Conservation (phyloP, 1,139 yeast species). For the Pichia kudriavzevii region DNA sequence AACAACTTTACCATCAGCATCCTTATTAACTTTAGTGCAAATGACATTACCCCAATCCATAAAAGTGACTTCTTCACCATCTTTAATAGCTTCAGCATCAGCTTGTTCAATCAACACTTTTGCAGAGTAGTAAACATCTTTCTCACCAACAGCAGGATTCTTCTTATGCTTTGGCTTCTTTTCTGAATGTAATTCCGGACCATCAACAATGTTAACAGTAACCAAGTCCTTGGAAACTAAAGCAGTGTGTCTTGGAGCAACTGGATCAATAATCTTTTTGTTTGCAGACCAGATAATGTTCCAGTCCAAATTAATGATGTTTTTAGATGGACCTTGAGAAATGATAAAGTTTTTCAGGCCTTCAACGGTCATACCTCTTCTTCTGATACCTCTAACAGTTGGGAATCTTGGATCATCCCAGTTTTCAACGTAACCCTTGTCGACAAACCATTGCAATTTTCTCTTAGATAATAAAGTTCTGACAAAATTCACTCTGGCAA, state of each 20-base stretch:
- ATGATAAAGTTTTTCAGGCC: conserved; percentile 89
- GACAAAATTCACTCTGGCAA: conserved; percentile 91
- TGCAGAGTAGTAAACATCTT: conserved; percentile 63
- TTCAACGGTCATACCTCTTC: conserved; percentile 99
- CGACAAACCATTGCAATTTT: conserved; percentile 97
- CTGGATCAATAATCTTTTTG: conserved; percentile 92
- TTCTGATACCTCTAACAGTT: conserved; percentile 95
- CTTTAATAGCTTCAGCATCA: conserved; percentile 67
- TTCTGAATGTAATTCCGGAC: conserved; percentile 62
- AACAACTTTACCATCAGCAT: conserved; percentile 43
- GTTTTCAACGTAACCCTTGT: conserved; percentile 71
- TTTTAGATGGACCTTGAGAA: conserved; percentile 95
- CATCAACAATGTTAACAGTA: conserved; percentile 57
- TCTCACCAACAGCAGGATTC: conserved; percentile 84
- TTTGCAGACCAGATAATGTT: conserved; percentile 93
- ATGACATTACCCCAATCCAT: conserved; percentile 99
- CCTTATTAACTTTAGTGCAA: conserved; percentile 59
- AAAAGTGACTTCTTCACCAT: conserved; percentile 82
- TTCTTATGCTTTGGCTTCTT: conserved; percentile 90
- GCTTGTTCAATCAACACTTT: conserved; percentile 76
- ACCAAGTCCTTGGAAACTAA: conserved; percentile 56
- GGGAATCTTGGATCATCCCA: conserved; percentile 99
- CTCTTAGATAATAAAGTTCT: conserved; percentile 93
- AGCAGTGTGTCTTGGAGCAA: conserved; percentile 93
- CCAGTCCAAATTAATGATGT: conserved; percentile 95